Percentiles rank a stretch among this genome's conserved stretches.
These are phyloP conservation scores for Urtica urens DNA, from an alignment of 306 rosid species.

Conservation along the genomic window DNA sequence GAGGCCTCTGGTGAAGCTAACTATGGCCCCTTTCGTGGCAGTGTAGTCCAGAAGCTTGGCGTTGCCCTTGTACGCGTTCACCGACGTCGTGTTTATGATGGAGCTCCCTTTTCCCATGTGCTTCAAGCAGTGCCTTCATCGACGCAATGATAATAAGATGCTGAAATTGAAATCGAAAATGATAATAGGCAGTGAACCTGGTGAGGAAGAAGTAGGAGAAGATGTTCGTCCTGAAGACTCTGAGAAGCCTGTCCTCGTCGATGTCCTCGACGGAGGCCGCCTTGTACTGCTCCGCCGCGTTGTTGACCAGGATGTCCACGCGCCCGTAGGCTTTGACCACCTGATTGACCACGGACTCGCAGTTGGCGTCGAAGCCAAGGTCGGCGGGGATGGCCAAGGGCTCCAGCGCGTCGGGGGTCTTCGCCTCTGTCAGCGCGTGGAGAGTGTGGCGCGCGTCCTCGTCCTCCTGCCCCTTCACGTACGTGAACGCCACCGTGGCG, in stretches of 20 bases:
- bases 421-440: slow-evolving; percentile 34
- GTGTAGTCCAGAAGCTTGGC: slow-evolving; percentile 41
- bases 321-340: slow-evolving; percentile 41
- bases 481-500: slow-evolving; percentile 70
- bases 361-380: slow-evolving; percentile 60
- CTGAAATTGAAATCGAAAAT: not conserved
- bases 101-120: slow-evolving; percentile 71
- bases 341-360: slow-evolving; percentile 50
- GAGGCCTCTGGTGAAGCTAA: slow-evolving; percentile 57
- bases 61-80: slow-evolving; percentile 50
- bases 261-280: slow-evolving; percentile 45
- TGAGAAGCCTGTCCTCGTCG: slow-evolving; percentile 45
- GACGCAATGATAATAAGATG: not conserved
- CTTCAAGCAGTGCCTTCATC: slow-evolving; percentile 54
- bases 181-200: slow-evolving; percentile 31
- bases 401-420: slow-evolving; percentile 36
- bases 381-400: slow-evolving; percentile 66
- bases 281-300: slow-evolving; percentile 66
- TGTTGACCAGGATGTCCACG: slow-evolving; percentile 57
- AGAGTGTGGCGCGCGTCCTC: slow-evolving; percentile 57
- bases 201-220: slow-evolving; percentile 54
- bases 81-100: slow-evolving; percentile 67
- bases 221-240: slow-evolving; percentile 70
- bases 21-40: slow-evolving; percentile 65
- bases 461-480: slow-evolving; percentile 59